Evolutionary conservation across 495 filamentous ascomycete genomes (phyloP).

Genomic region (Trichodelitschia bisporula): DNA sequence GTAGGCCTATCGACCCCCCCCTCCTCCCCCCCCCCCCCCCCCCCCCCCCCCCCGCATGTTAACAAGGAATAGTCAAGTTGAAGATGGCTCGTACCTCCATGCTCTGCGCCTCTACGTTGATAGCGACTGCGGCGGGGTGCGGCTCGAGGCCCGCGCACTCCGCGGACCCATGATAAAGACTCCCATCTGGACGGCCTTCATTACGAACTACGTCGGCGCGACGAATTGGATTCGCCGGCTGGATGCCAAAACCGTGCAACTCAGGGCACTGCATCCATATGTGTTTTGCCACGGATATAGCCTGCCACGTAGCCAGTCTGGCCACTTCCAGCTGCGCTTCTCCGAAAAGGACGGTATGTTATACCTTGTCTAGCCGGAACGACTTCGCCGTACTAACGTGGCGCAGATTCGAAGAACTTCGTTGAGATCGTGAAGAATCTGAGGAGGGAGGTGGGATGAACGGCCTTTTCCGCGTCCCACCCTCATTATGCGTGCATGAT

Average conservation of each 20-base stretch:
- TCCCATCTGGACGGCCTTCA: constrained; percentile 18
- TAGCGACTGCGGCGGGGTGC: constrained; percentile 29
- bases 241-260: constrained; percentile 4
- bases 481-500: too few relatives aligned
- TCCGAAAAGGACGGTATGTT: constrained; percentile 7
- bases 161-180: constrained; percentile 12
- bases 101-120: constrained; percentile 51
- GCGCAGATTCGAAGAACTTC: too few relatives aligned
- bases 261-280: constrained; percentile 11
- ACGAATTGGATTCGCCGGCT: constrained; percentile 9
- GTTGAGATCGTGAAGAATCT: too few relatives aligned
- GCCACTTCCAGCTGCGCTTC: constrained; percentile 10
- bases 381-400: too few relatives aligned
- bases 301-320: constrained; percentile 4
- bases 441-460: too few relatives aligned
- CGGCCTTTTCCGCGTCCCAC: too few relatives aligned
- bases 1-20: constrained; percentile 18
- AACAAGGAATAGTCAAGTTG: constrained; percentile 30
- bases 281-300: constrained; percentile 10
- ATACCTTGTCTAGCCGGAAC: too few relatives aligned
- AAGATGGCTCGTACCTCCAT: constrained; percentile 37
- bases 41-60: too few relatives aligned
- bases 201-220: constrained; percentile 12
- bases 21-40: background rate
- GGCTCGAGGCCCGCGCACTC: constrained; percentile 23